A percentile compares a stretch with the other conserved stretches of the same genome.
Evolutionary conservation across 345 rosid genomes (phyloP).

Genomic region (Bretschneidera sinensis): DNA sequence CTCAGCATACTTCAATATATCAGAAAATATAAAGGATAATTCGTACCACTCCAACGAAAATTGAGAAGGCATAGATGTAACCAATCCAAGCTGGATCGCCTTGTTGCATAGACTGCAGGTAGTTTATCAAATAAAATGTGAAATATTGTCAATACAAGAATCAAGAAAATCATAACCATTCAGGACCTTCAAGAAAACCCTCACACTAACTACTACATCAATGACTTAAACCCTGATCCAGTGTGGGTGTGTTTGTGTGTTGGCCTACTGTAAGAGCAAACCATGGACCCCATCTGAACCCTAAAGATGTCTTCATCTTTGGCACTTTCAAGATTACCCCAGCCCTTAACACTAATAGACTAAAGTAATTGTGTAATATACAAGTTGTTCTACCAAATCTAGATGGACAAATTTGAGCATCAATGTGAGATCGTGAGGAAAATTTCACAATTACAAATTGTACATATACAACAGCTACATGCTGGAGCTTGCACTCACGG

Average conservation of each 20-base stretch:
- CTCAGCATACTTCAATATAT: background rate
- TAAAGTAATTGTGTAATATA: background rate
- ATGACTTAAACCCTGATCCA: too few relatives aligned
- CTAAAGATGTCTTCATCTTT: too few relatives aligned
- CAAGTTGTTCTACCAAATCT: background rate
- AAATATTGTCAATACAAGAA: conserved; percentile 8
- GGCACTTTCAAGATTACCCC: background rate
- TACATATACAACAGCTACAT: background rate
- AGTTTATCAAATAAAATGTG: conserved; percentile 16
- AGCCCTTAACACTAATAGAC: background rate
- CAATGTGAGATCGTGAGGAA: background rate
- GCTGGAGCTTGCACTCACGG: background rate
- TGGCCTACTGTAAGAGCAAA: background rate
- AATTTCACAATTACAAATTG: background rate
- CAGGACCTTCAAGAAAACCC: background rate
- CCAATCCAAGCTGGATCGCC: conserved; percentile 94
- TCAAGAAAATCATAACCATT: background rate
- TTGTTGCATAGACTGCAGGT: conserved; percentile 94
- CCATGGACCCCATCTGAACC: too few relatives aligned
- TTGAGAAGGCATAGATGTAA: conserved; percentile 83
- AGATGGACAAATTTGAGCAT: too few relatives aligned
- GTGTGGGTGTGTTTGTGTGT: background rate
- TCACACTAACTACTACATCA: background rate
- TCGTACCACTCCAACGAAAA: conserved; percentile 96
- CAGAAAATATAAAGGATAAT: conserved; percentile 12